phyloP scores from a whole-genome alignment of 2,329 filamentous ascomycete species.

The Aspergillus ochraceus region DNA sequence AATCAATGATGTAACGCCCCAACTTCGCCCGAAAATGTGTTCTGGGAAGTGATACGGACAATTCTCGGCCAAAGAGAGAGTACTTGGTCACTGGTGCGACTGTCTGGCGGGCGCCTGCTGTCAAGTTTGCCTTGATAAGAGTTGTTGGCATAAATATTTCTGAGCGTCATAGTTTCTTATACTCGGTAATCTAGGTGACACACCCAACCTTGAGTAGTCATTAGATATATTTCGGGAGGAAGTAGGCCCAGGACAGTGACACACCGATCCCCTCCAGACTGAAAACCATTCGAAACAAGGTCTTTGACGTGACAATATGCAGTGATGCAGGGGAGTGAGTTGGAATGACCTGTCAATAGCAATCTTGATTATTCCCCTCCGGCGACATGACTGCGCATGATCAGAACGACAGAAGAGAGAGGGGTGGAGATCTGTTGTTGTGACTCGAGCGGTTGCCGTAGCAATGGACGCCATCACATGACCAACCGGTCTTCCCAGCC shows the following conservation, averaged over 20 bases:
- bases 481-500: conserved; percentile 12
- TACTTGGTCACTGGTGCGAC: too few relatives aligned
- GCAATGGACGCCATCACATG: conserved; percentile 13
- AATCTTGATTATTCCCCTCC: neutral
- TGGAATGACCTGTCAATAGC: neutral
- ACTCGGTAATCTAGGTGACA: too few relatives aligned
- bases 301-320: conserved; percentile 3
- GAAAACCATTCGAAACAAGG: neutral
- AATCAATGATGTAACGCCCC: neutral
- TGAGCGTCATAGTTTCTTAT: too few relatives aligned
- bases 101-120: too few relatives aligned
- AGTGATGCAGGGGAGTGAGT: neutral
- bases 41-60: too few relatives aligned
- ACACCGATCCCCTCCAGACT: neutral
- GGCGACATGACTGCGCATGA: neutral
- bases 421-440: conserved; percentile 4
- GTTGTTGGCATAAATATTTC: too few relatives aligned
- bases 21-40: neutral
- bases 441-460: neutral
- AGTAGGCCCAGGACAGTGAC: neutral
- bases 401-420: neutral
- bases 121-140: too few relatives aligned
- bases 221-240: neutral
- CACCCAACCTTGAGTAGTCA: too few relatives aligned
- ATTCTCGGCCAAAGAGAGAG: too few relatives aligned